Percentiles rank a stretch among this genome's conserved stretches.
Evolutionary conservation across 2,329 filamentous ascomycete species (phyloP).

Genomic region (Alternaria triticimaculans): DNA sequence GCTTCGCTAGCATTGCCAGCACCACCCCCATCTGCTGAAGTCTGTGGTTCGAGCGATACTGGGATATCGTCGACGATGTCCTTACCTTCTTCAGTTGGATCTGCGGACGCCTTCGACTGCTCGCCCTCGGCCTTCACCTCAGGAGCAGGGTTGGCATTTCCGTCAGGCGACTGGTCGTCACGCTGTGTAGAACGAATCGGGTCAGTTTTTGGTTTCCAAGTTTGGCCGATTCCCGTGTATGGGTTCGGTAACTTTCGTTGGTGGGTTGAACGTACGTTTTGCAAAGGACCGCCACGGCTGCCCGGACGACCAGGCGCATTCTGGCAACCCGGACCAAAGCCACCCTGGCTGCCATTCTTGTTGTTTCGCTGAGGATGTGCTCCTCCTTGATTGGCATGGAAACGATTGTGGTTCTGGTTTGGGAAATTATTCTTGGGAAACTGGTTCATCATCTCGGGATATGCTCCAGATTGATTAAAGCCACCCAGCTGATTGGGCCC

Average conservation of each 20-base stretch:
- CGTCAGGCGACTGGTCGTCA: slow-evolving; percentile 42
- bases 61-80: slow-evolving; percentile 12
- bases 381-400: slow-evolving; percentile 72
- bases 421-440: slow-evolving; percentile 69
- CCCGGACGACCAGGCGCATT: slow-evolving; percentile 38
- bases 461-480: slow-evolving; percentile 61
- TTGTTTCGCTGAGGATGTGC: slow-evolving; percentile 48
- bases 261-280: slow-evolving; percentile 45
- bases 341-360: slow-evolving; percentile 52
- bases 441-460: slow-evolving; percentile 58
- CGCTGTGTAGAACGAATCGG: slow-evolving; percentile 26
- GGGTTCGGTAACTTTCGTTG: slow-evolving; percentile 21
- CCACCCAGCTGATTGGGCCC: slow-evolving; percentile 59
- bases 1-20: slow-evolving; percentile 14
- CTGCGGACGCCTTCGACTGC: slow-evolving; percentile 29
- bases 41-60: slow-evolving; percentile 13
- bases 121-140: slow-evolving; percentile 42
- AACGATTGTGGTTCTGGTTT: slow-evolving; percentile 76
- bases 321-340: slow-evolving; percentile 38
- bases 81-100: slow-evolving; percentile 42
- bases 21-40: slow-evolving; percentile 6
- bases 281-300: slow-evolving; percentile 37
- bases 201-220: slow-evolving; percentile 34
- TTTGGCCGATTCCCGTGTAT: slow-evolving; percentile 10
- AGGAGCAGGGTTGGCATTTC: slow-evolving; percentile 39